A percentile compares a stretch with the other conserved stretches of the same genome.
These are phyloP conservation scores for Testicularia cyperi DNA, from an alignment of 1,284 basidiomycete genomes.

Conservation along the genomic window DNA sequence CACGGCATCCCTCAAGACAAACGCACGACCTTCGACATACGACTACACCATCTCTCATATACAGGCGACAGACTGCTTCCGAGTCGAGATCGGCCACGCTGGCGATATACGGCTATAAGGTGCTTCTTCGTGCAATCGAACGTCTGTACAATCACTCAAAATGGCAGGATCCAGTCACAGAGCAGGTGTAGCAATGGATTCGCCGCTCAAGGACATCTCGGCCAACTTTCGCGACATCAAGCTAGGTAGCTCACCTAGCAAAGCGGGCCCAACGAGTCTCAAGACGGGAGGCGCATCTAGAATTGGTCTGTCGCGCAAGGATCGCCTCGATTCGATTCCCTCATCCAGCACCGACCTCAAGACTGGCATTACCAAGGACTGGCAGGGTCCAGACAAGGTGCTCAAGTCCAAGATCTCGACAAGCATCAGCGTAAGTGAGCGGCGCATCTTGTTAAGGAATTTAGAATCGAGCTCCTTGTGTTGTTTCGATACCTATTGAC, in stretches of 20 bases:
- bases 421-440: slow-evolving; percentile 31
- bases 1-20: no score
- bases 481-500: no score
- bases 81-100: no score
- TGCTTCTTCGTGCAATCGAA: no score
- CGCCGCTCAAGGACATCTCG: slow-evolving; percentile 43
- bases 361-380: slow-evolving; percentile 44
- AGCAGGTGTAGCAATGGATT: slow-evolving; percentile 21
- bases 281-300: slow-evolving; percentile 9
- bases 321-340: slow-evolving; percentile 36
- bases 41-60: no score
- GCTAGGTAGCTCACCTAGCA: slow-evolving; percentile 28
- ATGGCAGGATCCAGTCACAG: background rate
- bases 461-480: no score
- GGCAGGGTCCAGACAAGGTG: slow-evolving; percentile 45
- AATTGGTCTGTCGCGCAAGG: slow-evolving; percentile 24
- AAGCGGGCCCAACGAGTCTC: slow-evolving; percentile 13
- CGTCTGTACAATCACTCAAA: no score
- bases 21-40: no score
- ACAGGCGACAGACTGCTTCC: no score
- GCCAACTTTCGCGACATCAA: slow-evolving; percentile 40
- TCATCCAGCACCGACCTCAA: slow-evolving; percentile 23
- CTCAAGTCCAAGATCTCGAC: slow-evolving; percentile 30
- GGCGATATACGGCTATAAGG: no score
- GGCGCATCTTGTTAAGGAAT: no score